A percentile compares a stretch with the other conserved stretches of the same genome.
These are phyloP conservation scores for Ceratobasidium sp. DNA, from an alignment of 1,284 basidiomycete genomes.

Conservation along the genomic window DNA sequence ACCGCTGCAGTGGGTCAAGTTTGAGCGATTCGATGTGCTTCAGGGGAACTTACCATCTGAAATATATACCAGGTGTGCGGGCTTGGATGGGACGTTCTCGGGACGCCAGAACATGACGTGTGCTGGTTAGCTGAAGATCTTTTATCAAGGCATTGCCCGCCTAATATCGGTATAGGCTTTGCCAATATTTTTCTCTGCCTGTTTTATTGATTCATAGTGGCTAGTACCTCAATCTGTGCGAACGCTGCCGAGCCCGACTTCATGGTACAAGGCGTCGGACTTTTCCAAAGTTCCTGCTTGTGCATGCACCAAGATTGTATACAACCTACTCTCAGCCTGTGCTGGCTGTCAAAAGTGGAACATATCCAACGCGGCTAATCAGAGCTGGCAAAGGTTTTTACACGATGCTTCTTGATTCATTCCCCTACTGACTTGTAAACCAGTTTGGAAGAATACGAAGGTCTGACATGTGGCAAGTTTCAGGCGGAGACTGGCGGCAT, in stretches of 20 bases:
- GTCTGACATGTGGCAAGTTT: not conserved
- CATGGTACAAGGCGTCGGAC: conserved; percentile 20
- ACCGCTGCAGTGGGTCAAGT: not conserved
- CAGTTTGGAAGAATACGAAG: not conserved
- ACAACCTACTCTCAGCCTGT: conserved; percentile 24
- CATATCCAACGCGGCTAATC: not conserved
- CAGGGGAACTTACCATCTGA: not conserved
- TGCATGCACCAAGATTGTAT: conserved; percentile 7
- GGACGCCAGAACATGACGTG: not conserved
- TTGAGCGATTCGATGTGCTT: not conserved
- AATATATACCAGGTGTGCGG: not conserved
- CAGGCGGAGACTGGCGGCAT: not conserved
- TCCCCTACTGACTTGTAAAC: not conserved
- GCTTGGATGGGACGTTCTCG: not conserved
- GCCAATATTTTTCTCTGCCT: not conserved
- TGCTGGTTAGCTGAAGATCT: conserved; percentile 15
- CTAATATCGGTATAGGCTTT: not conserved
- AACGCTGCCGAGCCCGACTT: not conserved
- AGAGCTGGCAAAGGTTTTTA: conserved; percentile 10
- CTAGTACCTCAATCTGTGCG: not conserved
- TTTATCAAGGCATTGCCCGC: not conserved
- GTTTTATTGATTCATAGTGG: not conserved
- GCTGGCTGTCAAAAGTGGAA: conserved; percentile 29
- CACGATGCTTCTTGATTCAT: not conserved
- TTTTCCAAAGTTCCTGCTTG: not conserved